Evolutionary conservation across 2,329 filamentous ascomycete species (phyloP).

Genomic region (Fusarium drepaniforme): DNA sequence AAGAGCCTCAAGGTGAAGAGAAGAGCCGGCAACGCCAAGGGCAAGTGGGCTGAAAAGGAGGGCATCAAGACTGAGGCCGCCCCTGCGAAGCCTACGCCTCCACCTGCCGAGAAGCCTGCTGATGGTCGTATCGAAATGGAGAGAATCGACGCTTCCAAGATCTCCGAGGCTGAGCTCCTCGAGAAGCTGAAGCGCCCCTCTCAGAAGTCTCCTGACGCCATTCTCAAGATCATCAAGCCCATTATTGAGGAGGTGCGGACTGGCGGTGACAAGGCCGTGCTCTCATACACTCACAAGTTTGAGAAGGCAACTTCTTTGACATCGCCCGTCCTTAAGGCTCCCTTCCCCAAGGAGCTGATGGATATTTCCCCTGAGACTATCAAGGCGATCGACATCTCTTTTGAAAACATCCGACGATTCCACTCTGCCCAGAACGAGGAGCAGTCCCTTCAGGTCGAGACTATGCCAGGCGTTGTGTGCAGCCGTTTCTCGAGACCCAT

Average conservation of each 20-base stretch:
- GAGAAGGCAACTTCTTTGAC: slow-evolving; percentile 94
- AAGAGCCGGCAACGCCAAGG: slow-evolving; percentile 93
- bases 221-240: slow-evolving; percentile 89
- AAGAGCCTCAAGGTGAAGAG: slow-evolving; percentile 97
- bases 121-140: slow-evolving; percentile 82
- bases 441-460: slow-evolving; percentile 87
- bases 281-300: slow-evolving; percentile 97
- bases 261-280: slow-evolving; percentile 87
- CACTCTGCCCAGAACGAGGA: slow-evolving; percentile 91
- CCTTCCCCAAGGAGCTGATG: slow-evolving; percentile 90
- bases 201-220: slow-evolving; percentile 93
- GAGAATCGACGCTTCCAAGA: slow-evolving; percentile 77
- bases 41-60: slow-evolving; percentile 88
- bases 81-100: slow-evolving; percentile 48
- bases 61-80: slow-evolving; percentile 66
- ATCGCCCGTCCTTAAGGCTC: slow-evolving; percentile 89
- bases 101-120: slow-evolving; percentile 50
- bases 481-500: slow-evolving; percentile 93
- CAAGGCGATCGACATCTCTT: slow-evolving; percentile 92
- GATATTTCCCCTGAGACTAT: slow-evolving; percentile 85
- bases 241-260: slow-evolving; percentile 90
- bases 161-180: slow-evolving; percentile 73
- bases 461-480: slow-evolving; percentile 97
- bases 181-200: slow-evolving; percentile 88
- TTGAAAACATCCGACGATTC: slow-evolving; percentile 94